Conservation (phyloP, 176 grass and related monocot genomes). For the Paspalum notatum region DNA sequence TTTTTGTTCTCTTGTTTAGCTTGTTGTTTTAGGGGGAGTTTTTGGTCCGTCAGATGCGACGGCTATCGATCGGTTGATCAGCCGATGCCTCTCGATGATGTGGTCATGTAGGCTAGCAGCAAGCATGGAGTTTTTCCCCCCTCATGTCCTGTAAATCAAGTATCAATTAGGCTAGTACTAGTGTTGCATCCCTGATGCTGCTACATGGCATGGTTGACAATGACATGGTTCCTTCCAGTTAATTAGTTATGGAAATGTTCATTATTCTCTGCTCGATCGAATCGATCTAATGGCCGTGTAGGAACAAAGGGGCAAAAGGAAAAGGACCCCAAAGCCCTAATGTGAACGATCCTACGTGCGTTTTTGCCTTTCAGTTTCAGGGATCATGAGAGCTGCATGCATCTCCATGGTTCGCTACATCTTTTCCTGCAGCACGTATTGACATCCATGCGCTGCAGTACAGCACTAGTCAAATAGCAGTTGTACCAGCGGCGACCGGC, state of each 20-base stretch:
- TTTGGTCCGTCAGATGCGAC: constrained; percentile 16
- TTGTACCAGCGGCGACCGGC: background rate
- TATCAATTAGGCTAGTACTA: background rate
- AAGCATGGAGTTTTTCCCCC: background rate
- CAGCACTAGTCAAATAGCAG: background rate
- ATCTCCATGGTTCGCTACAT: too few species aligned
- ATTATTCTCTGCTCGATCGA: background rate
- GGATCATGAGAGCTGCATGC: background rate
- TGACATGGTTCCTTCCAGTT: background rate
- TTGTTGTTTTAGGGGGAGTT: background rate
- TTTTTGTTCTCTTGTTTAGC: background rate
- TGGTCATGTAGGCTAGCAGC: background rate
- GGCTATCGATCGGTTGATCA: background rate
- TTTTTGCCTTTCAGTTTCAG: background rate
- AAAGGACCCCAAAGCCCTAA: too few species aligned
- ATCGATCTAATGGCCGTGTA: background rate
- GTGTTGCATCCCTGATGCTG: background rate
- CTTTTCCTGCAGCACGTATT: background rate
- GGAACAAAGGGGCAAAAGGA: background rate
- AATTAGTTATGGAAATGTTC: background rate
- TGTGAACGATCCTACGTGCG: background rate
- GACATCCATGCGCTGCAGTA: background rate
- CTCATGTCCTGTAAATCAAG: background rate
- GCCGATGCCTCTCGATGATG: background rate
- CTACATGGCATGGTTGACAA: background rate